Base-by-base conservation (phyloP, 176 grass and related monocot species). In the Cocos nucifera region DNA sequence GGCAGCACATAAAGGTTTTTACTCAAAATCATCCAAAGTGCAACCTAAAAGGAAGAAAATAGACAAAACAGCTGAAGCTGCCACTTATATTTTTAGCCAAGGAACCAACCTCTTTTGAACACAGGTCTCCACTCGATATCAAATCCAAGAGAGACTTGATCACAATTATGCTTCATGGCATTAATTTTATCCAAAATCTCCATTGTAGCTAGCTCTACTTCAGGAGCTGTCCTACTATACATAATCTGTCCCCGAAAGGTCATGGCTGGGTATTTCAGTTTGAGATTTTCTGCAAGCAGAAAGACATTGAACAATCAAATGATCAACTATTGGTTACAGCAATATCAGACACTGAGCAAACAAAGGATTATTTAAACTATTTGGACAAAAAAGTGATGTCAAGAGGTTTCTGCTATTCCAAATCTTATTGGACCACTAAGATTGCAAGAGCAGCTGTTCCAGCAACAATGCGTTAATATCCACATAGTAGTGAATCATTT, bases 71-170 rank as follows among this genome's bases (percentile, higher is more conserved):
- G 39, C 9, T 54, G 22, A n/a, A 35, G 22, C 4, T 8, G n/a
- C 5, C 19, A 21, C 14, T 22, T 21, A 19, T 18, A 67, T 30
- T 9, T 21, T 54, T 54, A 2, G 59, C 27, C 55, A 74, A 12
- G 23, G 50, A 77, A 87, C 72, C 4, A 77, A 96, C 93, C 87
- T 86, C 81, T 73, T 60, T 75, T 73, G 18, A 86, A 79, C 48
- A 87, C 73, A 66, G 87, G 87, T 35, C 28, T 85, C 84, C 87
- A 92, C 55, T 92, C 93, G 1, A 98, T 86, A 74, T 98, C 84
- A 35, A 98, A 98, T 16, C 87, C 93, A 64, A 98, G 70, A 70
- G 81, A 68, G 56, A 92, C 81, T 21, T 22, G 73, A 30, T 69
- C 61, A 28, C 59, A n/a, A 44, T 14, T 44, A 22, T 59, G 44